A percentile compares a stretch with the other conserved stretches of the same genome.
These are phyloP conservation scores for Linanthus parryae DNA, from an alignment of 148 eudicot genomes.

Conservation along the genomic window DNA sequence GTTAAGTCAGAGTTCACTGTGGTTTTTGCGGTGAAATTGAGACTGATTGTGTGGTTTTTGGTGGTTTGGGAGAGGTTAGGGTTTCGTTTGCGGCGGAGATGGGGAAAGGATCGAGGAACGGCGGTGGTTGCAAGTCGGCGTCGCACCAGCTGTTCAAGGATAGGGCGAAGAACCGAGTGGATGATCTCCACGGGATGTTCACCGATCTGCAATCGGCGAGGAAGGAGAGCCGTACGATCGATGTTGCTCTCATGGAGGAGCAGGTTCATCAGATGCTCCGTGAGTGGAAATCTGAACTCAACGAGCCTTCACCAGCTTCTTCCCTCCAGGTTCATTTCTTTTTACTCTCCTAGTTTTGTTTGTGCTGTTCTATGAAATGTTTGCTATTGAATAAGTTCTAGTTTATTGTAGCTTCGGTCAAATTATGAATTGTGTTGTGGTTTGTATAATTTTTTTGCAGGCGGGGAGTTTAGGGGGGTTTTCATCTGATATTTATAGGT, in stretches of 20 bases:
- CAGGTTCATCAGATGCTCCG: slow-evolving; percentile 92
- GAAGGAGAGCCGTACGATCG: slow-evolving; percentile 73
- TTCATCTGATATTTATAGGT: slow-evolving; percentile 74
- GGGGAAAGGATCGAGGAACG: slow-evolving; percentile 76
- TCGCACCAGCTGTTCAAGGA: slow-evolving; percentile 88
- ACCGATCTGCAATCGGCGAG: slow-evolving; percentile 77
- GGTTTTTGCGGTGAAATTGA: too few species aligned
- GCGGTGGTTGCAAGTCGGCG: slow-evolving; percentile 62
- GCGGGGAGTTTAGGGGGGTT: slow-evolving; percentile 72
- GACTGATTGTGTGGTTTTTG: too few species aligned
- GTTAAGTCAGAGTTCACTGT: too few species aligned
- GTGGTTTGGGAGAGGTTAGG: too few species aligned
- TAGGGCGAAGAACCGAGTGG: slow-evolving; percentile 85
- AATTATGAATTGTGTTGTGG: slow-evolving; percentile 11
- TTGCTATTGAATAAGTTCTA: neutral
- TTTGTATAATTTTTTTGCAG: slow-evolving; percentile 33
- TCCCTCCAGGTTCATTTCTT: slow-evolving; percentile 43
- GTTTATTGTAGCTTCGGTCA: neutral
- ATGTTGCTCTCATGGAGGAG: slow-evolving; percentile 72
- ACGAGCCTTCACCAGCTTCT: slow-evolving; percentile 89
- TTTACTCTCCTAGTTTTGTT: neutral
- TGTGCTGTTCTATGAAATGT: too few species aligned
- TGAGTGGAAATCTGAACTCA: slow-evolving; percentile 92
- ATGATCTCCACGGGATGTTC: slow-evolving; percentile 89
- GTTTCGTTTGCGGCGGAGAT: slow-evolving; percentile 27